Base-by-base conservation (phyloP, 2,329 filamentous ascomycete genomes). In the Fusarium miscanthi region DNA sequence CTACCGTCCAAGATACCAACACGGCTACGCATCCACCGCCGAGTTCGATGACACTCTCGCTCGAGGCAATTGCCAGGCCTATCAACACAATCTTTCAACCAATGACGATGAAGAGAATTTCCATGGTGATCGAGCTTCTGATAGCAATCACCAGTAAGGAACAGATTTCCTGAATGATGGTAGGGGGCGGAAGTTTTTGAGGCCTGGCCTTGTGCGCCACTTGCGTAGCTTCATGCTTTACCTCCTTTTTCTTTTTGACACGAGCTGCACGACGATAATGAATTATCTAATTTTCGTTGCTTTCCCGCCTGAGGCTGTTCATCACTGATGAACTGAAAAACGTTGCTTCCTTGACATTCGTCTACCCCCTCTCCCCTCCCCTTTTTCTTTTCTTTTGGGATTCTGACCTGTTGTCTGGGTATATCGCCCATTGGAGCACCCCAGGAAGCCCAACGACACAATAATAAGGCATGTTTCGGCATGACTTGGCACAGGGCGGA, bases 211-310 rank as follows among this genome's bases (percentile, higher is more conserved):
- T 52, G 49, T 57, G 42, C 23, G 40, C 23, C 48, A 31, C 41
- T 42, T 70, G 51, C 13, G 30, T 52, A 53, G 16, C 69, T 37
- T 48, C 40, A 45, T 70, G 49, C 45, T 53, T 60, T 41, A 8
- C 25, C 27, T 40, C 31, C 11, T 53, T 19, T n/a, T 35, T 43
- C 27, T 42, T 25, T 35, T 54, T 38, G 40, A 41, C 43, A 48
- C 35, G 41, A 38, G 17, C 25, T 61, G 38, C 31, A n/a, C 37
- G 60, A 23, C 51, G 40, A 43, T 38, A 25, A 40, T 45, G 45
- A 30, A 30, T 14, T 57, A 57, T 48, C 40, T 58, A 37, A 42
- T 59, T 57, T 42, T n/a, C 35, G n/a, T 38, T 56, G 35, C 42
- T 48, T 57, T 38, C 46, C 35, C 23, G 27, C 35, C 12, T 23